Conservation (phyloP, 495 filamentous ascomycete species). For the Thermochaetoides thermophila region DNA sequence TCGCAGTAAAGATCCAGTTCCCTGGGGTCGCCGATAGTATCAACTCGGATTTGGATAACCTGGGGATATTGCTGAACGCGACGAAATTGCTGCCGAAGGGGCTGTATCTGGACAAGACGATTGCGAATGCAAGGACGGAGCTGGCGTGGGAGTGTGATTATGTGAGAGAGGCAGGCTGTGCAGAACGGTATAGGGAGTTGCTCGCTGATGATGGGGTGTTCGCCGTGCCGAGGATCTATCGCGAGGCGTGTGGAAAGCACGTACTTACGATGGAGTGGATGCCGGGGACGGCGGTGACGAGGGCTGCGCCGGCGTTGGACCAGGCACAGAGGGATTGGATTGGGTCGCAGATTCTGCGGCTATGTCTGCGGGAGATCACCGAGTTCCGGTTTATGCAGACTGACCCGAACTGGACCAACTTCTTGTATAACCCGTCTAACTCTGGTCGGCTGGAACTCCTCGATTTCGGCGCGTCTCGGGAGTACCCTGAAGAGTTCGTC, state of each 20-base stretch:
- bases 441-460: constrained; percentile 77
- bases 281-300: constrained; percentile 76
- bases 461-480: constrained; percentile 87
- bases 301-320: constrained; percentile 45
- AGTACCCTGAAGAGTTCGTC: constrained; percentile 69
- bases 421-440: constrained; percentile 66
- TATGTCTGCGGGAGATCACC: constrained; percentile 83
- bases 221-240: constrained; percentile 59
- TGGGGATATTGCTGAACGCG: constrained; percentile 78
- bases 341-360: constrained; percentile 79
- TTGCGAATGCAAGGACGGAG: constrained; percentile 87
- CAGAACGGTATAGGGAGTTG: constrained; percentile 54
- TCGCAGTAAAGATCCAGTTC: constrained; percentile 95
- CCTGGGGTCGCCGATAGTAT: constrained; percentile 94
- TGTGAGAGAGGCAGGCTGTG: constrained; percentile 68
- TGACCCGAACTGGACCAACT: constrained; percentile 99
- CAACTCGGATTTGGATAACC: constrained; percentile 85
- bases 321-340: constrained; percentile 84
- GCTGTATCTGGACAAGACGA: constrained; percentile 89
- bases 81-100: constrained; percentile 81
- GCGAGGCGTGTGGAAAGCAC: constrained; percentile 67
- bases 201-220: constrained; percentile 64
- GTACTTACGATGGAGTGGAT: constrained; percentile 92
- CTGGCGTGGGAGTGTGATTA: constrained; percentile 98
- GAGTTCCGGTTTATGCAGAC: constrained; percentile 98